A percentile compares a stretch with the other conserved stretches of the same genome.
Evolutionary conservation across 2,329 filamentous ascomycete species (phyloP).

Genomic region (Dactylonectria estremocensis): DNA sequence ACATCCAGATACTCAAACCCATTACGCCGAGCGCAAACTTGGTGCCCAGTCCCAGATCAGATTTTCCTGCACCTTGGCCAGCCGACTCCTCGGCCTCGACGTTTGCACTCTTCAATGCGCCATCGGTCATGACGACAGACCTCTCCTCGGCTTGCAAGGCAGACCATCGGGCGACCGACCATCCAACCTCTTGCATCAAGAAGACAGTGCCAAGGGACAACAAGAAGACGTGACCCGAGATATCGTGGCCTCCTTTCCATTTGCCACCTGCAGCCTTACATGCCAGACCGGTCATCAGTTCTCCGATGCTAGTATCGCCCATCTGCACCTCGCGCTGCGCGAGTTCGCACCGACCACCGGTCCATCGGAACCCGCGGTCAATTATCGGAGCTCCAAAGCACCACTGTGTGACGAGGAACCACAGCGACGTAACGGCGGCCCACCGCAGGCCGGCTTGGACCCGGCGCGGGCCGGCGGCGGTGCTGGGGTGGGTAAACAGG

Average conservation of each 20-base stretch:
- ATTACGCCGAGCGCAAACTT: slow-evolving; percentile 76
- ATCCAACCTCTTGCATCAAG: slow-evolving; percentile 84
- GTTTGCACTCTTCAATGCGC: slow-evolving; percentile 73
- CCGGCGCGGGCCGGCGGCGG: slow-evolving; percentile 56
- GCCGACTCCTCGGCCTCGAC: slow-evolving; percentile 59
- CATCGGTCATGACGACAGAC: slow-evolving; percentile 76
- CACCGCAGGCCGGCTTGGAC: slow-evolving; percentile 78
- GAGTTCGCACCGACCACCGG: slow-evolving; percentile 85
- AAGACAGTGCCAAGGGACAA: slow-evolving; percentile 88
- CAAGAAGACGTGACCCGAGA: slow-evolving; percentile 95
- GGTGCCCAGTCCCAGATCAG: slow-evolving; percentile 61
- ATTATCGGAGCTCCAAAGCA: slow-evolving; percentile 93
- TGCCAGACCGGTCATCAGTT: slow-evolving; percentile 79
- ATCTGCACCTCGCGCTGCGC: slow-evolving; percentile 63
- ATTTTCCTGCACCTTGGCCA: slow-evolving; percentile 44
- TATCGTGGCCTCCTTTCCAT: slow-evolving; percentile 96
- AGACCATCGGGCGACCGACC: slow-evolving; percentile 64
- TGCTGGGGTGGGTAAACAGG: slow-evolving; percentile 75
- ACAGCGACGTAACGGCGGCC: slow-evolving; percentile 79
- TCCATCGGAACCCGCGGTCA: slow-evolving; percentile 90
- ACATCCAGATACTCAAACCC: slow-evolving; percentile 89
- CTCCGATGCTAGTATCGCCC: slow-evolving; percentile 62
- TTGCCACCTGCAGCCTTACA: slow-evolving; percentile 87
- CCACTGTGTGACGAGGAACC: slow-evolving; percentile 95
- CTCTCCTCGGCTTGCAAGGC: slow-evolving; percentile 70